phyloP scores from a whole-genome alignment of 179 eudicot species.

The Spinacia oleracea region DNA sequence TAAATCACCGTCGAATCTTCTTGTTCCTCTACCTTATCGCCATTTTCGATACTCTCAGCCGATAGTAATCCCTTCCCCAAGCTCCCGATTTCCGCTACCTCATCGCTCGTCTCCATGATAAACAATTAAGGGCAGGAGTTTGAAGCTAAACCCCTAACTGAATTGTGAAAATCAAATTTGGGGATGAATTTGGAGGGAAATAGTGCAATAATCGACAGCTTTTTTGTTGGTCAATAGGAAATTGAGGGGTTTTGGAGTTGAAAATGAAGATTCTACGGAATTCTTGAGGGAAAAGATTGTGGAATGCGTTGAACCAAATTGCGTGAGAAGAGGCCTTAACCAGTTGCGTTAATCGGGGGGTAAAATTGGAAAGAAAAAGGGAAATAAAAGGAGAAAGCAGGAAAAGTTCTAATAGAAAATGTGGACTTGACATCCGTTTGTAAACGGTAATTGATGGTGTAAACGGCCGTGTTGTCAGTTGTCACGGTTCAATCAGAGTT shows the following conservation, averaged over 20 bases:
- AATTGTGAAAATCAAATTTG: neutral
- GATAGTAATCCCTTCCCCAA: slow-evolving; percentile 44
- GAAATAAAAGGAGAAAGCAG: no score
- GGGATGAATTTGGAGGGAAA: neutral
- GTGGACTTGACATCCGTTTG: no score
- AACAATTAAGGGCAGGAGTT: neutral
- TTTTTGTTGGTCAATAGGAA: no score
- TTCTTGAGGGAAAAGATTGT: neutral
- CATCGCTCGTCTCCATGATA: slow-evolving; percentile 46
- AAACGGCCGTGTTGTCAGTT: no score
- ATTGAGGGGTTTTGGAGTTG: no score
- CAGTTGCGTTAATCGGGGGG: no score
- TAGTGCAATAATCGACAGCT: neutral
- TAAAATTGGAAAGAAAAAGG: no score
- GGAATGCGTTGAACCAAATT: neutral
- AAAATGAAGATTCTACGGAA: neutral
- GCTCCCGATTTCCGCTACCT: slow-evolving; percentile 52
- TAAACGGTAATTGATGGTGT: no score
- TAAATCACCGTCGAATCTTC: slow-evolving; percentile 48
- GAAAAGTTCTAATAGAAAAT: no score
- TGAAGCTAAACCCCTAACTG: neutral
- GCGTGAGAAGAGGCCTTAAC: no score
- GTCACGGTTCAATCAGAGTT: no score
- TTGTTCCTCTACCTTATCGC: neutral
- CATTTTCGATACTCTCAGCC: slow-evolving; percentile 9